Base-by-base conservation (phyloP, 345 rosid genomes). In the Clausena lansium region DNA sequence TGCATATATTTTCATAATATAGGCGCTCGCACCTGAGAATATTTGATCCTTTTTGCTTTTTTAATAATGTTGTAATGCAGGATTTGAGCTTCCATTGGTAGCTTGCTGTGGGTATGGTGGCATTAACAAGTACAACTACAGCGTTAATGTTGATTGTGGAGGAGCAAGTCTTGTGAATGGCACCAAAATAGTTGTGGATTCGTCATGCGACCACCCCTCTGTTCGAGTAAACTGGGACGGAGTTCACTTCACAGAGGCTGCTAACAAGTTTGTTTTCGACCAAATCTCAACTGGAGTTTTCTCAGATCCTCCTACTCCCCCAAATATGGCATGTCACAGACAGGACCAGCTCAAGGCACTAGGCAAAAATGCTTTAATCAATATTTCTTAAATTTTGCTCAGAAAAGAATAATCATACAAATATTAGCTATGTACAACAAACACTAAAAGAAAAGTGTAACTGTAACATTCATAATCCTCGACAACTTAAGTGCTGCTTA, bases 101-200 rank as follows among this genome's bases (percentile, higher is more conserved):
- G 32, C 86, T 15, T 83, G 88, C 66, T 83, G 88, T 9, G 85
- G 88, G 17, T 74, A 86, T 63, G 88, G 85, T 6, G 82, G 83
- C 1, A 41, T 15, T 52, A 22, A 74, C 50, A 45, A 45, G 50
- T 81, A 83, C 73, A 83, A 83, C 59, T 83, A 28, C 70, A 85
- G 19, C 39, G 1, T n/a, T 2, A 27, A 22, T 17, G 74, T 30
- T 3, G 4, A 0, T 5, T 85, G 88, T 64, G 87, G 87, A 17
- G 36, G 36, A 35, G 67, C 70, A 14, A 58, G 65, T 6, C 10
- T 35, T 25, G 78, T 74, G 8, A 81, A 84, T 75, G 86, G 86
- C 4, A 72, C 39, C 5, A 0, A 78, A 17, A 47, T 79, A 19
- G 38, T 39, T 6, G 82, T 84, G n/a, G 73, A 84, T 9, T 54